phyloP scores from a whole-genome alignment of 2,329 filamentous ascomycete genomes.

The Chalara sp. region DNA sequence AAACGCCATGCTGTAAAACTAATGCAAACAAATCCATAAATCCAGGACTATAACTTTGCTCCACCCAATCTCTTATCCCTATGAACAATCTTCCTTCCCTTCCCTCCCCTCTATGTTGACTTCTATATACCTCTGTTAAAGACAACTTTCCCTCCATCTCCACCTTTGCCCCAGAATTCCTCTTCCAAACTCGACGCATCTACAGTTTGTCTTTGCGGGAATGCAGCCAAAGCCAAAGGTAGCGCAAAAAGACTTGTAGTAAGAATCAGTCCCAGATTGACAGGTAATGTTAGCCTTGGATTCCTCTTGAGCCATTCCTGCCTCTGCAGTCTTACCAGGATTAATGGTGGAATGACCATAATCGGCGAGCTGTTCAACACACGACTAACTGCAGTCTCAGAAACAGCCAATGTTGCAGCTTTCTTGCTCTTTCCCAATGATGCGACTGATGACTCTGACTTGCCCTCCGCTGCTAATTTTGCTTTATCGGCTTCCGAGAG shows the following conservation, averaged over 20 bases:
- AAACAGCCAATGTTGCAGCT: slow-evolving; percentile 83
- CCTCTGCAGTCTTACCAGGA: slow-evolving; percentile 78
- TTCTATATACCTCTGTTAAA: slow-evolving; percentile 86
- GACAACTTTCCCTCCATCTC: slow-evolving; percentile 76
- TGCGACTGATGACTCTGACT: slow-evolving; percentile 56
- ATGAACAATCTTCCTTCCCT: too few relatives aligned
- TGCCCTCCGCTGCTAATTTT: slow-evolving; percentile 47
- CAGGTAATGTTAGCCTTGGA: slow-evolving; percentile 68
- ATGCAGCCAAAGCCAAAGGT: slow-evolving; percentile 82
- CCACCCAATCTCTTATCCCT: too few relatives aligned
- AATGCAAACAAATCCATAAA: too few relatives aligned
- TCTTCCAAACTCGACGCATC: slow-evolving; percentile 69
- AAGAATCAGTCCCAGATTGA: slow-evolving; percentile 85
- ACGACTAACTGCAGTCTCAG: slow-evolving; percentile 84
- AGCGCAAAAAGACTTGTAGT: slow-evolving; percentile 82
- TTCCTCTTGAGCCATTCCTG: slow-evolving; percentile 73
- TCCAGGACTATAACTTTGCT: too few relatives aligned
- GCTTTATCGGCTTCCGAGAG: slow-evolving; percentile 63
- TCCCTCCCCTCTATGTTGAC: too few relatives aligned
- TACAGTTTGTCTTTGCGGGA: slow-evolving; percentile 85
- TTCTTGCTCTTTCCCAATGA: slow-evolving; percentile 81
- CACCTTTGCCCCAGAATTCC: slow-evolving; percentile 79
- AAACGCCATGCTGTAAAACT: too few relatives aligned
- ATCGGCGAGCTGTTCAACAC: slow-evolving; percentile 93
- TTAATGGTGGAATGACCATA: slow-evolving; percentile 89